phyloP scores from a whole-genome alignment of 129 eudicot genomes.

The Silybum marianum region DNA sequence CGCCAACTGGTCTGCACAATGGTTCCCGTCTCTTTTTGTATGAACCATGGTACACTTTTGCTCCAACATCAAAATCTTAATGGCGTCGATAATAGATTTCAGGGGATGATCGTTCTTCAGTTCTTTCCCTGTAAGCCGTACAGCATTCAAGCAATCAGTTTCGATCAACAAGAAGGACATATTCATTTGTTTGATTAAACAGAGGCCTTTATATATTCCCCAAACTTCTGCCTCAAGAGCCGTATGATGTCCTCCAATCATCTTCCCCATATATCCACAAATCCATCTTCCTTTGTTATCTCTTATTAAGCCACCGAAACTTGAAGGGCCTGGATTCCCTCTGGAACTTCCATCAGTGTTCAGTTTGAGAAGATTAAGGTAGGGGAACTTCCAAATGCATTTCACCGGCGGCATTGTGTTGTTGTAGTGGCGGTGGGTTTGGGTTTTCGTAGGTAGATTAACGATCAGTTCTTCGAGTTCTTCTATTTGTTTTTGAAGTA shows the following conservation, averaged over 20 bases:
- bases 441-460: not conserved
- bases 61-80: not conserved
- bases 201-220: conserved; percentile 2
- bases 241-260: not conserved
- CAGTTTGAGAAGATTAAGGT: not conserved
- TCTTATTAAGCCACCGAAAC: conserved; percentile 23
- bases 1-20: conserved; percentile 30
- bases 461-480: not conserved
- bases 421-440: not conserved
- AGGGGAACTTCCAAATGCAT: not conserved
- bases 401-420: not conserved
- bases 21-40: conserved; percentile 21
- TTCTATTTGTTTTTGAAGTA: not conserved
- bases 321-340: conserved; percentile 28
- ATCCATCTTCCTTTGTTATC: conserved; percentile 15
- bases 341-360: conserved; percentile 27
- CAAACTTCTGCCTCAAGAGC: conserved; percentile 9
- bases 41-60: conserved; percentile 17
- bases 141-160: conserved; percentile 2
- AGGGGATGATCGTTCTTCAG: not conserved
- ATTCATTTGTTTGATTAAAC: not conserved
- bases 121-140: not conserved
- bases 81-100: not conserved
- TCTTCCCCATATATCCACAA: conserved; percentile 28
- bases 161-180: conserved; percentile 5